These are phyloP conservation scores for Verticillium isaacii DNA, from an alignment of 2,329 filamentous ascomycete species.

Conservation along the genomic window DNA sequence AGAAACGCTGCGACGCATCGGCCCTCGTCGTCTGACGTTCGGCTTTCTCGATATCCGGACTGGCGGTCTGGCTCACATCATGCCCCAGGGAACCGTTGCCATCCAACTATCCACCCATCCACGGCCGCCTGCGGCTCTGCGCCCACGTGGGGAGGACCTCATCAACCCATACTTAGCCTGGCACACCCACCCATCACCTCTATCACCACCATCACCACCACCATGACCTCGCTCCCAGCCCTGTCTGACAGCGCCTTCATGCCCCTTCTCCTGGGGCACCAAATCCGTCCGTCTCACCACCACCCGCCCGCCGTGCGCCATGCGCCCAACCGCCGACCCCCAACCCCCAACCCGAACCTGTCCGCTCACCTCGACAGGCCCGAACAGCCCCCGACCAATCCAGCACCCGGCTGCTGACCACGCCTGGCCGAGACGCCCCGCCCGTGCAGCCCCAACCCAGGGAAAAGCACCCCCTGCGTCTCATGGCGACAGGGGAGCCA, in stretches of 20 bases:
- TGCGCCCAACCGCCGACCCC: not conserved
- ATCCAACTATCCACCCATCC: not conserved
- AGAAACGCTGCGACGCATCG: too few species aligned
- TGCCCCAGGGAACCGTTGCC: too few species aligned
- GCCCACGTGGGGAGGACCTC: not conserved
- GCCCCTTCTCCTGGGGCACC: not conserved
- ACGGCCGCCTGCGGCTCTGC: not conserved
- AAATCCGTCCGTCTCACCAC: not conserved
- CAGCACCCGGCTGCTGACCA: not conserved
- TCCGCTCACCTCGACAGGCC: not conserved
- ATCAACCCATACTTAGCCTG: not conserved
- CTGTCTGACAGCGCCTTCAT: not conserved
- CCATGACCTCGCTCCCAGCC: not conserved
- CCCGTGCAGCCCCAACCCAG: not conserved
- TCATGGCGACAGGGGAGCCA: not conserved
- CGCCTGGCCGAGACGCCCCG: not conserved
- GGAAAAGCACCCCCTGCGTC: not conserved
- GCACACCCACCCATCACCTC: not conserved
- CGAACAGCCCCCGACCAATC: not conserved
- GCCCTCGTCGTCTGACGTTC: not conserved
- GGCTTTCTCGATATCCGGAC: not conserved
- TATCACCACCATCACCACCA: too few species aligned
- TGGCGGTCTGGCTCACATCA: too few species aligned
- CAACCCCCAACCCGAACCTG: not conserved
- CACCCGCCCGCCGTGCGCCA: not conserved